These are phyloP conservation scores for Raffaelea arxii DNA, from an alignment of 2,329 filamentous ascomycete genomes.

Conservation along the genomic window DNA sequence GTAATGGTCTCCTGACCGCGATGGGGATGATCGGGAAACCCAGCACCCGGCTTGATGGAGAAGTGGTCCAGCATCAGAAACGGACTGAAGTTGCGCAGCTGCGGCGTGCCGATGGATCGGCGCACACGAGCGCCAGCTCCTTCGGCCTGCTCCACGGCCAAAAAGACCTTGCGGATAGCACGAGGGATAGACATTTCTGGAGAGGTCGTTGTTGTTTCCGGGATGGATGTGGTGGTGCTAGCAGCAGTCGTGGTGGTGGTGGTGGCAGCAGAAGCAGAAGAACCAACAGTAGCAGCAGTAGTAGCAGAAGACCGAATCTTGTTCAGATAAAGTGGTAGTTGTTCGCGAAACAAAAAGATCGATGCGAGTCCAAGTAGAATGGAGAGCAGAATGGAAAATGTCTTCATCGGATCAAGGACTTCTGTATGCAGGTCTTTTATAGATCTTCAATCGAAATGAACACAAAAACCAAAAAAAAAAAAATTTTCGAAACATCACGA, in stretches of 20 bases:
- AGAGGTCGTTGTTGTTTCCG: constrained; percentile 18
- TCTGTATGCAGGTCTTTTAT: constrained; percentile 6
- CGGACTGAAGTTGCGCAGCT: constrained; percentile 77
- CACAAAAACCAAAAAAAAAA: not conserved
- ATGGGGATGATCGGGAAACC: constrained; percentile 82
- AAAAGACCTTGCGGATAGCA: constrained; percentile 72
- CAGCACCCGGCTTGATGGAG: constrained; percentile 65
- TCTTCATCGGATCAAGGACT: constrained; percentile 22
- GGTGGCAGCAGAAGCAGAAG: not conserved
- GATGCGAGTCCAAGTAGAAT: constrained; percentile 28
- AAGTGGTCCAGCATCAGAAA: constrained; percentile 98
- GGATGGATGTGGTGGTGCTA: constrained; percentile 8
- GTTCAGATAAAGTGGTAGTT: too few species aligned
- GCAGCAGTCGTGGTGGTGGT: not conserved
- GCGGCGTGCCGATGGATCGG: constrained; percentile 75
- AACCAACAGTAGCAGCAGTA: not conserved
- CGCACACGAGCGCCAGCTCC: constrained; percentile 81
- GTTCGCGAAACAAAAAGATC: constrained; percentile 12
- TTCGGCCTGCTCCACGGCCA: constrained; percentile 77
- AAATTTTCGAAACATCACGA: not conserved
- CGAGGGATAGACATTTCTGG: constrained; percentile 58
- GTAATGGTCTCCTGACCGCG: constrained; percentile 83
- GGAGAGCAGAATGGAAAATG: constrained; percentile 26
- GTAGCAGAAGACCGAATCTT: not conserved
- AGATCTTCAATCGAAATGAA: constrained; percentile 2